Percentiles rank a stretch among this genome's conserved stretches.
phyloP scores from a whole-genome alignment of 352 stramenopile genomes.

The Globisporangium orthogonon region DNA sequence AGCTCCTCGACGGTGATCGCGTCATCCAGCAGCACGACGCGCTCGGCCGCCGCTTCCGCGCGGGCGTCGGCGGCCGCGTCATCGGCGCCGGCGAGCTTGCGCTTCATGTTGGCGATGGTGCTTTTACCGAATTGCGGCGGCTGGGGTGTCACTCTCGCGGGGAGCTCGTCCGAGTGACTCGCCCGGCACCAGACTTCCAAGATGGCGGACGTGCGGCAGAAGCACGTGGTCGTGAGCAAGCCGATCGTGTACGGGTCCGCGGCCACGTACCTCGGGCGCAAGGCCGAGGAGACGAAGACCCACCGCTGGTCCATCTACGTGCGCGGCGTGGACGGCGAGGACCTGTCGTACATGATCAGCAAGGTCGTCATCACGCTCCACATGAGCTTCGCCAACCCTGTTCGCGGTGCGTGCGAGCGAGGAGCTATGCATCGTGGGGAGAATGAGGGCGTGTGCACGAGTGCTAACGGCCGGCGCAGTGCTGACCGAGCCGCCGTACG shows the following conservation, averaged over 20 bases:
- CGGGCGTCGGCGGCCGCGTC: background rate
- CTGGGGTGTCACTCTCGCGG: background rate
- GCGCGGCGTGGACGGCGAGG: slow-evolving; percentile 89
- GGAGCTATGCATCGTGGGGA: background rate
- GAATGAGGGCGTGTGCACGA: too few relatives aligned
- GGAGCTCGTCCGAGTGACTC: background rate
- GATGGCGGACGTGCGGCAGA: slow-evolving; percentile 73
- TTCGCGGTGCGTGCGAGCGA: slow-evolving; percentile 45
- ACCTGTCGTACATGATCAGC: slow-evolving; percentile 92
- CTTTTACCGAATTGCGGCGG: too few relatives aligned
- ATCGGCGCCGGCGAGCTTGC: slow-evolving; percentile 22
- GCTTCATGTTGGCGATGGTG: slow-evolving; percentile 27
- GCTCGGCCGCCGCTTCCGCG: background rate
- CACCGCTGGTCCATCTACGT: slow-evolving; percentile 95
- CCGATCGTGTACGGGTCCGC: slow-evolving; percentile 95
- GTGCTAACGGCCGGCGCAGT: slow-evolving; percentile 40
- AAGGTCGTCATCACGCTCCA: slow-evolving; percentile 98
- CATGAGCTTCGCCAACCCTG: slow-evolving; percentile 93
- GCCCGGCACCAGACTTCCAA: too few relatives aligned
- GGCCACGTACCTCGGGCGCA: slow-evolving; percentile 90
- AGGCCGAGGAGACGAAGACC: slow-evolving; percentile 92
- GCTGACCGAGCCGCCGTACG: slow-evolving; percentile 92
- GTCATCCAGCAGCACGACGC: slow-evolving; percentile 14
- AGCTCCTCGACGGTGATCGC: slow-evolving; percentile 17
- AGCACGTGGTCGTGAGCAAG: slow-evolving; percentile 84